Conservation (phyloP, 1,139 yeast species). For the Magnusiomyces sp. region DNA sequence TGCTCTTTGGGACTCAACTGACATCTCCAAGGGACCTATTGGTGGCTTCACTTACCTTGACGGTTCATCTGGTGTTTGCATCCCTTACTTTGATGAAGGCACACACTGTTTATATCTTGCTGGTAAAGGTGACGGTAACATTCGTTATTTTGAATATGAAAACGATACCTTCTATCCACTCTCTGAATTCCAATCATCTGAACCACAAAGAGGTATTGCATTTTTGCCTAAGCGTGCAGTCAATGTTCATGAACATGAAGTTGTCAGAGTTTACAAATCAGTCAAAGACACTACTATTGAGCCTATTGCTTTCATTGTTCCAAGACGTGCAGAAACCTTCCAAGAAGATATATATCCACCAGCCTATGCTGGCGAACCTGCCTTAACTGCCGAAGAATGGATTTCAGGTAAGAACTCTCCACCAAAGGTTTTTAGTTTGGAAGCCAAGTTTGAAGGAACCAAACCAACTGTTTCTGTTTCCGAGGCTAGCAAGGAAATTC, state of each 20-base stretch:
- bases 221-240: constrained; percentile 77
- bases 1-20: constrained; percentile 81
- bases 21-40: constrained; percentile 71
- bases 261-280: constrained; percentile 71
- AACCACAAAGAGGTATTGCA: constrained; percentile 95
- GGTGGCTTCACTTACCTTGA: constrained; percentile 83
- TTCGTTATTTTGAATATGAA: constrained; percentile 75
- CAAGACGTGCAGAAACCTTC: constrained; percentile 87
- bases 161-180: constrained; percentile 73
- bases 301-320: constrained; percentile 86
- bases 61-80: constrained; percentile 83
- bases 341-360: constrained; percentile 91
- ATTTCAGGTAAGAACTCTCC: constrained; percentile 63
- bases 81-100: constrained; percentile 81
- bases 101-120: constrained; percentile 79
- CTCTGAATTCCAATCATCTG: constrained; percentile 79
- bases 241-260: constrained; percentile 74
- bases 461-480: constrained; percentile 29
- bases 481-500: constrained; percentile 11
- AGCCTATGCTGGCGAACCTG: constrained; percentile 73
- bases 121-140: constrained; percentile 98
- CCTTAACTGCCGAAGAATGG: constrained; percentile 74
- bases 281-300: constrained; percentile 76
- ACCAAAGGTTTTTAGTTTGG: constrained; percentile 75
- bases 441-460: constrained; percentile 69